phyloP scores from a whole-genome alignment of 257 asterid species.

The Dorcoceras hygrometricum region DNA sequence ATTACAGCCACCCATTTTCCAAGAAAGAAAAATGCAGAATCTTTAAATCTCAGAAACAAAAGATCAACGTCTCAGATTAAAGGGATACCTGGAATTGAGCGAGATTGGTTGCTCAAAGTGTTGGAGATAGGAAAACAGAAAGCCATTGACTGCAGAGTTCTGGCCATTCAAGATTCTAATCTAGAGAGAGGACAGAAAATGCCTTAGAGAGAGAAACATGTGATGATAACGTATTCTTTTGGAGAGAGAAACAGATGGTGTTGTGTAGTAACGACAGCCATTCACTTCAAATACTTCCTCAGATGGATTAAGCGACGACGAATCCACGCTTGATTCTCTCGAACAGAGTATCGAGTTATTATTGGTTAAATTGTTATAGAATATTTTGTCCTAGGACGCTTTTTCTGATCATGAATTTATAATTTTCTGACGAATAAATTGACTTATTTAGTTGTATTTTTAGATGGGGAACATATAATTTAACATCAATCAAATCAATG shows the following conservation, averaged over 20 bases:
- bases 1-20: slow-evolving; percentile 15
- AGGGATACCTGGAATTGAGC: slow-evolving; percentile 45
- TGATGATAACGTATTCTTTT: slow-evolving; percentile 23
- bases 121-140: slow-evolving; percentile 56
- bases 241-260: slow-evolving; percentile 20
- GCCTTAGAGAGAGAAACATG: slow-evolving; percentile 11
- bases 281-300: slow-evolving; percentile 47
- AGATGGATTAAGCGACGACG: too few relatives aligned
- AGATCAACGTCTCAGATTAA: neutral
- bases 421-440: too few relatives aligned
- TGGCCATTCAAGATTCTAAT: slow-evolving; percentile 43
- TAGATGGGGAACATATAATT: too few relatives aligned
- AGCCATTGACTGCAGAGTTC: slow-evolving; percentile 61
- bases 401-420: too few relatives aligned
- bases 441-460: too few relatives aligned
- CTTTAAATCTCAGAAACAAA: neutral
- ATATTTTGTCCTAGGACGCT: too few relatives aligned
- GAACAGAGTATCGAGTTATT: too few relatives aligned
- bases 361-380: too few relatives aligned
- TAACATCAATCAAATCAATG: too few relatives aligned
- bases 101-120: slow-evolving; percentile 36
- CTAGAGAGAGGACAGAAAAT: neutral
- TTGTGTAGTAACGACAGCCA: slow-evolving; percentile 76
- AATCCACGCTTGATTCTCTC: too few relatives aligned
- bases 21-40: neutral